Conservation (phyloP, 129 eudicot species). For the Saposhnikovia divaricata region DNA sequence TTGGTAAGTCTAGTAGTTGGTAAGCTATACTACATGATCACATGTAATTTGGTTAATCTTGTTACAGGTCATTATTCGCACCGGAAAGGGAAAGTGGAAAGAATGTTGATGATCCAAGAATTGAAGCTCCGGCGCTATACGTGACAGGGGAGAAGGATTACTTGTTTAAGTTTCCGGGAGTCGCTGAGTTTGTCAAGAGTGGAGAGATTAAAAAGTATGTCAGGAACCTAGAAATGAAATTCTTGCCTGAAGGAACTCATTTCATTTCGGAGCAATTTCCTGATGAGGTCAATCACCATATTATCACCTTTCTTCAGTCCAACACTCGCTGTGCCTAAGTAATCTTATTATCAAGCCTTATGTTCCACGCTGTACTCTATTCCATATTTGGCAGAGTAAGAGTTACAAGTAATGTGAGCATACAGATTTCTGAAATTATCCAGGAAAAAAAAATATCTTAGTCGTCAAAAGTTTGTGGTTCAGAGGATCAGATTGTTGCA, state of each 20-base stretch:
- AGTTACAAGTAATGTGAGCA: too few relatives aligned
- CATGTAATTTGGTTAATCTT: neutral
- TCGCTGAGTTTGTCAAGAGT: conserved; percentile 24
- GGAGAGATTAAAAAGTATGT: conserved; percentile 29
- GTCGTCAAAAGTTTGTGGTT: too few relatives aligned
- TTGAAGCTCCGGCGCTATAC: conserved; percentile 24
- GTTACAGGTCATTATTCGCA: conserved; percentile 17
- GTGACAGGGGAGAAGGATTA: conserved; percentile 35
- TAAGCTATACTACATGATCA: neutral
- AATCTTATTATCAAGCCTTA: neutral
- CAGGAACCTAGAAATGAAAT: conserved; percentile 25
- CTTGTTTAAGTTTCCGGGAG: conserved; percentile 28
- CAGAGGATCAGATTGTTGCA: too few relatives aligned
- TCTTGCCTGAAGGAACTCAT: conserved; percentile 34
- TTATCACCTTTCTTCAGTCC: conserved; percentile 23
- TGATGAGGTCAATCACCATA: conserved; percentile 27
- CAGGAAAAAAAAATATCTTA: too few relatives aligned
- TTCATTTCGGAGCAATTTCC: conserved; percentile 39
- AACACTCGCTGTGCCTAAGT: neutral
- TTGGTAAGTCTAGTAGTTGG: neutral
- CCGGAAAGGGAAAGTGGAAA: neutral
- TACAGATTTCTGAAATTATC: too few relatives aligned
- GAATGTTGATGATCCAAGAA: conserved; percentile 11
- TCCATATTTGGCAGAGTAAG: too few relatives aligned
- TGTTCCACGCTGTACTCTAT: neutral